Conservation (phyloP, 805 yeast species). For the Sugiyamaella lignohabitans region DNA sequence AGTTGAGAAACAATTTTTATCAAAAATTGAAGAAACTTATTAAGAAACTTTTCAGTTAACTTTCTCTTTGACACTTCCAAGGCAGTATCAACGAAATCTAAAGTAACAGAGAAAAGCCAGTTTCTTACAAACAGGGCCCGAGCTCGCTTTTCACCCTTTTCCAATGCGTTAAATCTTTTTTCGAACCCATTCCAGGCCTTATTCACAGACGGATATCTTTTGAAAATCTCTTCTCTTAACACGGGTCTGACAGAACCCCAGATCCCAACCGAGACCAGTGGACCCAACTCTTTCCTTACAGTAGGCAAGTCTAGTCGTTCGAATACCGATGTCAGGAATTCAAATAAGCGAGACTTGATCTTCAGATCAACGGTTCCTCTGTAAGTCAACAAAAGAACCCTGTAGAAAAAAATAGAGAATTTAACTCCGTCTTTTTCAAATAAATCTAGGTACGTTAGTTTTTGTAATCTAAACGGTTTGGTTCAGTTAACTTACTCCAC, state of each 20-base stretch:
- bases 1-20: conserved; percentile 23
- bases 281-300: conserved; percentile 25
- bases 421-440: conserved; percentile 22
- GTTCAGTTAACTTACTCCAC: conserved; percentile 7
- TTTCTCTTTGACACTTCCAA: neutral
- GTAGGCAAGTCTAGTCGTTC: conserved; percentile 21
- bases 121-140: conserved; percentile 17
- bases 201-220: conserved; percentile 15
- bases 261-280: conserved; percentile 32
- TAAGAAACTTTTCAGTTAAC: neutral
- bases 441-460: neutral
- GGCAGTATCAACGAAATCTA: conserved; percentile 9
- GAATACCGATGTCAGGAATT: conserved; percentile 25
- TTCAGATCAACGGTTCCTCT: conserved; percentile 8
- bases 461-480: conserved; percentile 11
- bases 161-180: conserved; percentile 14
- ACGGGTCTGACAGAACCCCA: conserved; percentile 30
- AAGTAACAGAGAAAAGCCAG: conserved; percentile 27
- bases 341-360: conserved; percentile 16
- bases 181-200: conserved; percentile 23
- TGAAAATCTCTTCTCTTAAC: conserved; percentile 19
- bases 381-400: conserved; percentile 21
- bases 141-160: neutral
- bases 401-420: conserved; percentile 31
- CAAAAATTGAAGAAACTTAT: neutral